phyloP scores from a whole-genome alignment of 768 basidiomycete species.

The Fomitopsis serialis region DNA sequence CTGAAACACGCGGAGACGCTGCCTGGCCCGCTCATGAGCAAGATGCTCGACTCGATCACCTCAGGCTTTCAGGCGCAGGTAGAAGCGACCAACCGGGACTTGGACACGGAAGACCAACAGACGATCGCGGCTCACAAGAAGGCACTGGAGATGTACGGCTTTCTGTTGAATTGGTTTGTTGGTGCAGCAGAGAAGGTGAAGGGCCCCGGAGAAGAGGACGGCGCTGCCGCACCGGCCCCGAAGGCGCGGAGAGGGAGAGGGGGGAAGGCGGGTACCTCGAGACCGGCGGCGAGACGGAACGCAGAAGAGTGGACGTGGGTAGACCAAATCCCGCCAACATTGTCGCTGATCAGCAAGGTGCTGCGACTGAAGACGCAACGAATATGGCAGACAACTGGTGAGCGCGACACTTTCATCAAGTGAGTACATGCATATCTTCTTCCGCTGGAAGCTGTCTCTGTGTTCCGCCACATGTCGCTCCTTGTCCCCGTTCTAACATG shows the following conservation, averaged over 20 bases:
- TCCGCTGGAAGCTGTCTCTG: too few relatives aligned
- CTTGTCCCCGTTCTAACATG: neutral
- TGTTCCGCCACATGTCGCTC: neutral
- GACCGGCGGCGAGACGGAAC: slow-evolving; percentile 37
- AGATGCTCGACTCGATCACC: slow-evolving; percentile 80
- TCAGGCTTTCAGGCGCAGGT: slow-evolving; percentile 73
- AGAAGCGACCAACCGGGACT: slow-evolving; percentile 63
- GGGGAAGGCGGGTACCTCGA: slow-evolving; percentile 44
- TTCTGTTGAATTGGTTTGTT: slow-evolving; percentile 91
- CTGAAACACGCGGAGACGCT: slow-evolving; percentile 70
- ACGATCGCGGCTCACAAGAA: slow-evolving; percentile 56
- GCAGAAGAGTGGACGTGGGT: slow-evolving; percentile 63
- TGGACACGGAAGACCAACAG: slow-evolving; percentile 65
- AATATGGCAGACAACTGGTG: slow-evolving; percentile 86
- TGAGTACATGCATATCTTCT: too few relatives aligned
- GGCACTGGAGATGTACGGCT: slow-evolving; percentile 88
- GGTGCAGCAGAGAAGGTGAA: slow-evolving; percentile 75
- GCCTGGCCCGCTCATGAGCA: slow-evolving; percentile 65
- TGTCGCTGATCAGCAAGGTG: slow-evolving; percentile 68
- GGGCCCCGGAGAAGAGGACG: slow-evolving; percentile 37
- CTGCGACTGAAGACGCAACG: slow-evolving; percentile 65
- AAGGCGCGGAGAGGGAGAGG: slow-evolving; percentile 56
- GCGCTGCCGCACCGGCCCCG: slow-evolving; percentile 35
- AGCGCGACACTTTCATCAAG: slow-evolving; percentile 84
- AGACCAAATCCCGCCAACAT: slow-evolving; percentile 65